A percentile compares a stretch with the other conserved stretches of the same genome.
These are phyloP conservation scores for Sphaerosporella brunnea DNA, from an alignment of 495 filamentous ascomycete genomes.

Conservation along the genomic window DNA sequence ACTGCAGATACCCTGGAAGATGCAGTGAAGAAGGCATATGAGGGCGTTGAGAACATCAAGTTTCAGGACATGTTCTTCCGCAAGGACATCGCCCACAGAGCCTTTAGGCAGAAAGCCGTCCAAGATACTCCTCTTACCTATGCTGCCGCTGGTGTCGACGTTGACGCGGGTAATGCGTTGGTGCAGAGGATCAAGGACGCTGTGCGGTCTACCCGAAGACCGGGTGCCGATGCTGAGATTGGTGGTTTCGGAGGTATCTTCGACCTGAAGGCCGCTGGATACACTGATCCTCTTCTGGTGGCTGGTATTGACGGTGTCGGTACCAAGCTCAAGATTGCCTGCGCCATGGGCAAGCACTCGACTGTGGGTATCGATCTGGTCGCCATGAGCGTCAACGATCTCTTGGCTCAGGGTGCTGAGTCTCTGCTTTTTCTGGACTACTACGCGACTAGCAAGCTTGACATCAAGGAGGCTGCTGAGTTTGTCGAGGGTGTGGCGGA, in stretches of 20 bases:
- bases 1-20: constrained; percentile 55
- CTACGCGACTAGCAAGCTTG: constrained; percentile 74
- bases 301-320: constrained; percentile 90
- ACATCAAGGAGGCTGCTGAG: constrained; percentile 52
- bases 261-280: constrained; percentile 60
- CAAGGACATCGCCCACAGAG: constrained; percentile 71
- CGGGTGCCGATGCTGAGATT: constrained; percentile 77
- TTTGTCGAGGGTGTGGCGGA: constrained; percentile 77
- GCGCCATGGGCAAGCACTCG: constrained; percentile 69
- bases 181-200: constrained; percentile 74
- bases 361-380: constrained; percentile 92
- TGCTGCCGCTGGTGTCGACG: constrained; percentile 79
- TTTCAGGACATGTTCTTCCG: constrained; percentile 87
- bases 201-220: constrained; percentile 58
- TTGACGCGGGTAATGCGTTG: constrained; percentile 78
- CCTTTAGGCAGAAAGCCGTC: constrained; percentile 15
- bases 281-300: constrained; percentile 58
- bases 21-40: constrained; percentile 71
- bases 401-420: constrained; percentile 86
- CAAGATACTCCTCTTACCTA: constrained; percentile 48
- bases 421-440: constrained; percentile 92
- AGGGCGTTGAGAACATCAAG: constrained; percentile 54
- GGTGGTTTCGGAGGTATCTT: constrained; percentile 90
- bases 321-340: constrained; percentile 90
- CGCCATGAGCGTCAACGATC: constrained; percentile 97